Percentiles rank a stretch among this genome's conserved stretches.
These are phyloP conservation scores for Iberis pinnata DNA, from an alignment of 345 rosid species.

Conservation along the genomic window DNA sequence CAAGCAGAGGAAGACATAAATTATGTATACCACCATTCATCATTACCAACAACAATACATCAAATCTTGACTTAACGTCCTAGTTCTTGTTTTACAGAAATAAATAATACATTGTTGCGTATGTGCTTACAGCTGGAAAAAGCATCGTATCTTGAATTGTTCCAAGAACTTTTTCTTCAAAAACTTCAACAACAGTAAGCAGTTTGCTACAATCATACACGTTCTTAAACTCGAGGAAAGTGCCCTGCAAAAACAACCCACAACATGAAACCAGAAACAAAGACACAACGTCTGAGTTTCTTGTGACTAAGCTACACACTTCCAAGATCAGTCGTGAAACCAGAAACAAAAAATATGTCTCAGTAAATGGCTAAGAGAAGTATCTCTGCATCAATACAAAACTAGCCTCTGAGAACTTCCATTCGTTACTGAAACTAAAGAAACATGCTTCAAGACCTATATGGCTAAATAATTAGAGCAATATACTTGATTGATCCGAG, in stretches of 20 bases:
- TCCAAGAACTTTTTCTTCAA: constrained; percentile 13
- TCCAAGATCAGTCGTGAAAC: no score
- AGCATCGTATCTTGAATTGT: neutral
- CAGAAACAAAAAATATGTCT: no score
- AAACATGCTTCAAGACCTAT: neutral
- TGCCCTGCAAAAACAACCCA: constrained; percentile 17
- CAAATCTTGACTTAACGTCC: constrained; percentile 2
- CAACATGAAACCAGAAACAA: constrained; percentile 6
- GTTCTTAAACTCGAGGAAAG: constrained; percentile 1
- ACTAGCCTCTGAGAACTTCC: neutral
- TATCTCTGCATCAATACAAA: neutral
- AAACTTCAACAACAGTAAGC: constrained; percentile 23
- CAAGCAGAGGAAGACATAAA: constrained; percentile 4
- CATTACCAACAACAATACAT: constrained; percentile 23
- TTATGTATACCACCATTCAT: constrained; percentile 22
- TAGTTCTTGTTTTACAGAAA: constrained; percentile 1
- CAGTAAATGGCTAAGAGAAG: neutral
- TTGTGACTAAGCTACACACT: neutral
- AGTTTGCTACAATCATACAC: constrained; percentile 8
- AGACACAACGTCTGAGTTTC: neutral
- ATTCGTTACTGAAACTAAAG: neutral
- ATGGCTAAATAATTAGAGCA: neutral
- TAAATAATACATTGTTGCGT: constrained; percentile 9
- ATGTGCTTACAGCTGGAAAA: constrained; percentile 19
- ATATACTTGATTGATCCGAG: no score